These are phyloP conservation scores for Kregervanrija fluxuum DNA, from an alignment of 805 yeast genomes.

Conservation along the genomic window DNA sequence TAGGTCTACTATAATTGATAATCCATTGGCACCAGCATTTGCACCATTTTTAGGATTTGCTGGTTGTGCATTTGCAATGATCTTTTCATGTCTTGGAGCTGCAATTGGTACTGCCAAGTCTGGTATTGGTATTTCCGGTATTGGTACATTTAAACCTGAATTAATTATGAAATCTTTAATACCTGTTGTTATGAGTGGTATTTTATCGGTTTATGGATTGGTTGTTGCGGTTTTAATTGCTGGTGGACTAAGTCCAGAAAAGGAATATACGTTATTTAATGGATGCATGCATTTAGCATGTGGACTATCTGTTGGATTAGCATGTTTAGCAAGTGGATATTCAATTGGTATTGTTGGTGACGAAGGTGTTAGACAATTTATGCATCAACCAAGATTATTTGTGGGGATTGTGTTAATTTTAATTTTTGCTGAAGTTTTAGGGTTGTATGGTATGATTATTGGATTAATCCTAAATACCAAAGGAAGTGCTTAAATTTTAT, in stretches of 20 bases:
- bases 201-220: slow-evolving; percentile 90
- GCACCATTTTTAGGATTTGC: slow-evolving; percentile 98
- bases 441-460: slow-evolving; percentile 91
- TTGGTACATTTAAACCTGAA: slow-evolving; percentile 96
- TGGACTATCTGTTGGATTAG: slow-evolving; percentile 93
- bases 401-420: slow-evolving; percentile 96
- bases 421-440: slow-evolving; percentile 97
- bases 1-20: slow-evolving; percentile 4
- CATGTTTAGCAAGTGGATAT: slow-evolving; percentile 94
- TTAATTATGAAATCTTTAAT: slow-evolving; percentile 90
- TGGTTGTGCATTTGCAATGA: slow-evolving; percentile 92
- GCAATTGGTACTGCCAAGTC: slow-evolving; percentile 98
- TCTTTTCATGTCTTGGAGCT: slow-evolving; percentile 92
- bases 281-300: slow-evolving; percentile 98
- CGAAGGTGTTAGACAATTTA: slow-evolving; percentile 97
- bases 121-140: slow-evolving; percentile 97
- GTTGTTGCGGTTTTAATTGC: slow-evolving; percentile 96
- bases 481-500: slow-evolving; percentile 49
- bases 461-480: slow-evolving; percentile 89
- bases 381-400: slow-evolving; percentile 95
- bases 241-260: slow-evolving; percentile 73
- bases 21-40: slow-evolving; percentile 76
- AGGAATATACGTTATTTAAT: slow-evolving; percentile 77
- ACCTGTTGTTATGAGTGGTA: slow-evolving; percentile 98
- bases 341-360: slow-evolving; percentile 99